A percentile compares a stretch with the other conserved stretches of the same genome.
Conservation (phyloP, 768 basidiomycete species). For the Termitomyces sp. region DNA sequence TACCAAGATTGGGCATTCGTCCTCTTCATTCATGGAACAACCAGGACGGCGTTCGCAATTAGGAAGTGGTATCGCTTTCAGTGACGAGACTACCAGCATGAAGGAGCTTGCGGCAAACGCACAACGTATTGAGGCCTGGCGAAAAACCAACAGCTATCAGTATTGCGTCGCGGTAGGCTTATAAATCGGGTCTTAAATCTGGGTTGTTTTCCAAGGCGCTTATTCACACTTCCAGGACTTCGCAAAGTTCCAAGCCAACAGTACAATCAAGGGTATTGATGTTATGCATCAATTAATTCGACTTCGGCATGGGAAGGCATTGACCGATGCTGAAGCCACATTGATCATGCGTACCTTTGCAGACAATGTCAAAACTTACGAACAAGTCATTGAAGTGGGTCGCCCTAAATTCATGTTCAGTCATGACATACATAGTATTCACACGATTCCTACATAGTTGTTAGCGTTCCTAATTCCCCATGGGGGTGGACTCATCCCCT, state of each 20-base stretch:
- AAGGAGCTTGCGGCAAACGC: slow-evolving; percentile 74
- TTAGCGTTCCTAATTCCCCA: slow-evolving; percentile 71
- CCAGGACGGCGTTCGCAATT: slow-evolving; percentile 44
- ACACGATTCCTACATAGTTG: slow-evolving; percentile 44
- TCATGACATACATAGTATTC: background rate
- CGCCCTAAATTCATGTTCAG: background rate
- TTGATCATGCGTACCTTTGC: slow-evolving; percentile 71
- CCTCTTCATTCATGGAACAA: slow-evolving; percentile 42
- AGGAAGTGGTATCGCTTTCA: slow-evolving; percentile 79
- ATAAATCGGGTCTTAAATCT: background rate
- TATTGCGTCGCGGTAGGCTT: slow-evolving; percentile 55
- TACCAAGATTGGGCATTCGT: slow-evolving; percentile 74
- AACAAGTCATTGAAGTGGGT: slow-evolving; percentile 83
- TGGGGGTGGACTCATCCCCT: slow-evolving; percentile 74
- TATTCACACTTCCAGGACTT: slow-evolving; percentile 53
- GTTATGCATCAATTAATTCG: slow-evolving; percentile 81
- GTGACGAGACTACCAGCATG: slow-evolving; percentile 58
- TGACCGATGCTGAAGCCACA: slow-evolving; percentile 69
- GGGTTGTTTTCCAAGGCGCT: background rate
- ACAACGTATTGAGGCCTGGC: slow-evolving; percentile 91
- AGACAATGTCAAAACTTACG: slow-evolving; percentile 70
- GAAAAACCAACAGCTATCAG: slow-evolving; percentile 74
- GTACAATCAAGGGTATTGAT: slow-evolving; percentile 76
- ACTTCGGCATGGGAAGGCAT: slow-evolving; percentile 64
- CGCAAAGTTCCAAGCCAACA: slow-evolving; percentile 41